Conservation (phyloP, 2,329 filamentous ascomycete species). For the Colletotrichum spinosum region DNA sequence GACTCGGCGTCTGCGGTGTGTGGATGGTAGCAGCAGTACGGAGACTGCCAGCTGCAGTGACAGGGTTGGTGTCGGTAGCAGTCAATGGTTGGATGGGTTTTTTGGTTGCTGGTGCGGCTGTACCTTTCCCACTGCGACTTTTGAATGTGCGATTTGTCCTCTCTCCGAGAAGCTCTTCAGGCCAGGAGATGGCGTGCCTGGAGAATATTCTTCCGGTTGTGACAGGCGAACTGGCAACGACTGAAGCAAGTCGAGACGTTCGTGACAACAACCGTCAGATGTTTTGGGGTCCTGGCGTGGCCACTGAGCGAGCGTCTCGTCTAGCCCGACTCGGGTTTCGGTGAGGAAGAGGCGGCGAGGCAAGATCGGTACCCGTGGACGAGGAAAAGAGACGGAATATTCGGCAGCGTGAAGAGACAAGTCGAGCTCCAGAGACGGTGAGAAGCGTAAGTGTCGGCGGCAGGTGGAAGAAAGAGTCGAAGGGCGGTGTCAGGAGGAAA, state of each 20-base stretch:
- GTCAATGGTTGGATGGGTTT: not conserved
- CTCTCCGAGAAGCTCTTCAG: not conserved
- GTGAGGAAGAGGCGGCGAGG: not conserved
- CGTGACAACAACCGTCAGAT: conserved; percentile 27
- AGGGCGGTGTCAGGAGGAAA: conserved; percentile 9
- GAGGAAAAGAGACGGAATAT: not conserved
- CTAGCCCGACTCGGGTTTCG: conserved; percentile 8
- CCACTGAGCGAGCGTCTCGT: conserved; percentile 8
- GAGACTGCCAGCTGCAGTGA: conserved; percentile 16
- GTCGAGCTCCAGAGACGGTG: too few relatives aligned
- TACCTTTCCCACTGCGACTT: not conserved
- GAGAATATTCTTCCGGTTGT: too few relatives aligned
- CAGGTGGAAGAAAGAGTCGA: too few relatives aligned
- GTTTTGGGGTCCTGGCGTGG: conserved; percentile 12
- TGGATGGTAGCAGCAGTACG: too few relatives aligned
- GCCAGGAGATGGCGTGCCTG: not conserved
- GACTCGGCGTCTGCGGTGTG: not conserved
- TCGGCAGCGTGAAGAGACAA: conserved; percentile 4
- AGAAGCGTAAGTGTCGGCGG: too few relatives aligned
- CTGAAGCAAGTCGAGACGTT: conserved; percentile 4
- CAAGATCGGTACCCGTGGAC: too few relatives aligned
- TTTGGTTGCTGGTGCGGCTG: conserved; percentile 14
- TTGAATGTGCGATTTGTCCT: conserved; percentile 9
- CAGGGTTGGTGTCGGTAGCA: conserved; percentile 14
- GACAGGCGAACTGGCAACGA: not conserved